Conservation (phyloP, 768 basidiomycete genomes). For the Lactarius pseudohatsudake region DNA sequence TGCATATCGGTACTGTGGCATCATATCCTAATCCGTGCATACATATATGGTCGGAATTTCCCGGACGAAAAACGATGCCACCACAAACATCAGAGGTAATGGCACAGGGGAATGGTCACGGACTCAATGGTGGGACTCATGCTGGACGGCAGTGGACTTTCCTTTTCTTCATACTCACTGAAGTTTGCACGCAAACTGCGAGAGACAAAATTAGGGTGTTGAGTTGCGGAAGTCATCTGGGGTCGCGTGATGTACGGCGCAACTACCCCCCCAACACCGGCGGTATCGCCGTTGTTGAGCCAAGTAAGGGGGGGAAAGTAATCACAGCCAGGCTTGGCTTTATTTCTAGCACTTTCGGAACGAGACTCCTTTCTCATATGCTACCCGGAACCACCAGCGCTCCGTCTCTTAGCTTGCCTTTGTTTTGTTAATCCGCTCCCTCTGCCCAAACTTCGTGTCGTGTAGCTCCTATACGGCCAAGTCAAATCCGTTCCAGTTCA, state of each 20-base stretch:
- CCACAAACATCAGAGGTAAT: too few species aligned
- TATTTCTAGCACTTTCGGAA: background rate
- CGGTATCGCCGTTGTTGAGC: background rate
- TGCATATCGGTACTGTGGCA: background rate
- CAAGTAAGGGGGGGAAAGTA: background rate
- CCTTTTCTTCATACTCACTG: too few species aligned
- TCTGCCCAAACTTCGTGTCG: slow-evolving; percentile 84
- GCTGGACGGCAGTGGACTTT: too few species aligned
- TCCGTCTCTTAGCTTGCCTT: slow-evolving; percentile 42
- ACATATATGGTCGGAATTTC: background rate
- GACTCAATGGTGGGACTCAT: too few species aligned
- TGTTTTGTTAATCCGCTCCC: slow-evolving; percentile 78
- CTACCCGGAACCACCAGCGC: background rate
- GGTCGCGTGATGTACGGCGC: too few species aligned
- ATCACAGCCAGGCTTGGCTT: too few species aligned
- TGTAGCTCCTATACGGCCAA: slow-evolving; percentile 66
- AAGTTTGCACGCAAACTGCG: too few species aligned
- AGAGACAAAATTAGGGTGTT: too few species aligned
- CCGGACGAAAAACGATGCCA: too few species aligned
- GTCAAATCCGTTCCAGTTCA: slow-evolving; percentile 16
- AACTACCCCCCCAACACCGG: too few species aligned
- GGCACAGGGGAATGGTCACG: too few species aligned
- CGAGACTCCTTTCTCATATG: background rate
- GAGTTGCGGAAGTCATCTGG: too few species aligned
- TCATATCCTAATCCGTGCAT: background rate